Evolutionary conservation across 225 moss, liverwort and hornwort genomes (phyloP), one percentile per base, ranked within the genome.

Genomic region (Physcomitrium patens): DNA sequence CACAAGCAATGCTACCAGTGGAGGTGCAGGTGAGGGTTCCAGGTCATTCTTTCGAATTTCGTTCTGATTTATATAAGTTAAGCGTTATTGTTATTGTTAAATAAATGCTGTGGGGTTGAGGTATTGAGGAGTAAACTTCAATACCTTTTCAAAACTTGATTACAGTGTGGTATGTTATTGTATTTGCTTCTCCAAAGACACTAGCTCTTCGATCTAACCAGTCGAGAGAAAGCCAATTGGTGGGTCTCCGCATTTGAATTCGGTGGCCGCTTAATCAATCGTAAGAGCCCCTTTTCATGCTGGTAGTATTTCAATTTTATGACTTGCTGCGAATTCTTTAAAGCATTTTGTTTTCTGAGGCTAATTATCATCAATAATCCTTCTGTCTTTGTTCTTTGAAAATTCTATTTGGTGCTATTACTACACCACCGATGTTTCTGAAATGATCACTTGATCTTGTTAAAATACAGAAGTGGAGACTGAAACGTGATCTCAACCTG

Each of bases 241-340:
- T 90, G 63, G 90, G 90, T 46, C 88, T 85, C 57, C 90, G 86
- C 68, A 83, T 93, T 31, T 86, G 72, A 79, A 85, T 93, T 22
- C 90, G 89, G 92, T 93, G 92, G 88, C 90, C 90, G 61, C 81
- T 93, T 49, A 86, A 93, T 85, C 90, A 93, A 74, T 86, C 89
- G 92, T 93, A 81, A 81, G 71, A 41, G 17, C 12, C 17, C 17
- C 41, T 15, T 16, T 60, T 41, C n/a, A n/a, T n/a, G n/a, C n/a
- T n/a, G n/a, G n/a, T n/a, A n/a, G n/a, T n/a, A n/a, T n/a, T n/a
- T n/a, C n/a, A n/a, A n/a, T n/a, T n/a, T n/a, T n/a, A n/a, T n/a
- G n/a, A n/a, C n/a, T n/a, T n/a, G n/a, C n/a, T n/a, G n/a, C n/a
- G n/a, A n/a, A n/a, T n/a, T n/a, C n/a, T n/a, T n/a, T n/a, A n/a